A percentile compares a stretch with the other conserved stretches of the same genome.
These are phyloP conservation scores for Apiospora rasikravindrae DNA, from an alignment of 2,329 filamentous ascomycete species.

Conservation along the genomic window DNA sequence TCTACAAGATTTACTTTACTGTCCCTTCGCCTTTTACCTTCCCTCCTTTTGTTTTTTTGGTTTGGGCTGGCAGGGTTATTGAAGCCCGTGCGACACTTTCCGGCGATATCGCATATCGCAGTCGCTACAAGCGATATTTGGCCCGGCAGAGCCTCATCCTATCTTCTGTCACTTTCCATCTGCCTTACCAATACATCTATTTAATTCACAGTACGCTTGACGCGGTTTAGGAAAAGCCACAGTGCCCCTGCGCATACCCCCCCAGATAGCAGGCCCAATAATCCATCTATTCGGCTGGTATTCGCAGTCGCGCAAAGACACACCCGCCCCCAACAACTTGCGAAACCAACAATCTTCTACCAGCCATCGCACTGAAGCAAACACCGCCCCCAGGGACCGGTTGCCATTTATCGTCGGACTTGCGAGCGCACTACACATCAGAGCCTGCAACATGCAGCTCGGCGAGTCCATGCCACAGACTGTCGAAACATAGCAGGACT, in stretches of 20 bases:
- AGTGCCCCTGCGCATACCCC: neutral
- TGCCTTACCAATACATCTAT: neutral
- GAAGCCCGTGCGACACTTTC: conserved; percentile 17
- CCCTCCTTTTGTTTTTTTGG: neutral
- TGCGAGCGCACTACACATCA: neutral
- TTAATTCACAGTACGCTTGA: neutral
- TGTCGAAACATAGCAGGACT: neutral
- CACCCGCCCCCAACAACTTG: neutral
- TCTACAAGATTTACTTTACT: neutral
- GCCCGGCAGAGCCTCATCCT: conserved; percentile 8
- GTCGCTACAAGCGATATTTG: neutral
- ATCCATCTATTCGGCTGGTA: neutral
- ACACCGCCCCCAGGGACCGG: neutral
- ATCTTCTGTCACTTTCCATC: neutral
- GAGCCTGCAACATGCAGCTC: conserved; percentile 19
- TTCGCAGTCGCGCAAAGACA: conserved; percentile 7
- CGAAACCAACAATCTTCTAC: neutral
- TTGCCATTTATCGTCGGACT: neutral
- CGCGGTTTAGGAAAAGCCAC: neutral
- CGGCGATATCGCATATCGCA: conserved; percentile 13
- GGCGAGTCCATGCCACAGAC: neutral
- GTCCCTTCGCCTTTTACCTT: neutral
- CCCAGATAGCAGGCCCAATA: neutral
- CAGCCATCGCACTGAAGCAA: neutral
- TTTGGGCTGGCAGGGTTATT: conserved; percentile 12